Evolutionary conservation across 1,284 basidiomycete species (phyloP).

Genomic region (Irpex rosettiformis): DNA sequence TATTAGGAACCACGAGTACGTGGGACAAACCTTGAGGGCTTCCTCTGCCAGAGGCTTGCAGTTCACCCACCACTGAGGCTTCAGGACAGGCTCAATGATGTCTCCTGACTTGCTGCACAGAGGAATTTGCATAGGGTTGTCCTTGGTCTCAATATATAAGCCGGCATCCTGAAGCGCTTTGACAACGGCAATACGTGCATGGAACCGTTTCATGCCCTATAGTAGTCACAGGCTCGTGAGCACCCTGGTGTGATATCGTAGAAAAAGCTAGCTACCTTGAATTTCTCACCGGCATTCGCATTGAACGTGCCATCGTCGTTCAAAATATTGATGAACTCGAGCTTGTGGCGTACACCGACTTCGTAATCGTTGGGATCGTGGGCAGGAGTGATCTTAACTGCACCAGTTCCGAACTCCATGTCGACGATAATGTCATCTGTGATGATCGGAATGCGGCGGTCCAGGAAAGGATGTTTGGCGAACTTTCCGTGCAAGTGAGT

Average conservation of each 20-base stretch:
- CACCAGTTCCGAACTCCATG: constrained; percentile 97
- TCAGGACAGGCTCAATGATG: constrained; percentile 92
- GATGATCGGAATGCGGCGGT: constrained; percentile 87
- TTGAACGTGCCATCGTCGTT: constrained; percentile 99
- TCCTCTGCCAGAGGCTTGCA: constrained; percentile 92
- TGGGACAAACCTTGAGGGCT: constrained; percentile 65
- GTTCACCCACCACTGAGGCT: constrained; percentile 99
- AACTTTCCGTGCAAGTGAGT: constrained; percentile 95
- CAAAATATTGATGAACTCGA: constrained; percentile 94
- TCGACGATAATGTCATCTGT: constrained; percentile 81
- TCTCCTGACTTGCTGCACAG: constrained; percentile 96
- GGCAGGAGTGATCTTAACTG: constrained; percentile 99
- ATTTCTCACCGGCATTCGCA: constrained; percentile 80
- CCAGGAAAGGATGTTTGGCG: constrained; percentile 87
- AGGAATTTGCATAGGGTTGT: constrained; percentile 95
- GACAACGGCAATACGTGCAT: constrained; percentile 84
- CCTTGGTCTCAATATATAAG: constrained; percentile 88
- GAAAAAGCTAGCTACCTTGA: constrained; percentile 45
- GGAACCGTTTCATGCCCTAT: constrained; percentile 97
- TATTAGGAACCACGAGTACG: background rate
- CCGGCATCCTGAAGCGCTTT: constrained; percentile 85
- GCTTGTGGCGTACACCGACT: constrained; percentile 84
- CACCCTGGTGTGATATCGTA: too few species aligned
- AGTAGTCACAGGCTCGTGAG: background rate
- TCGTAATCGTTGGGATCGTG: constrained; percentile 99